phyloP scores from a whole-genome alignment of 2,329 filamentous ascomycete genomes.

The Drechslerella dactyloides region DNA sequence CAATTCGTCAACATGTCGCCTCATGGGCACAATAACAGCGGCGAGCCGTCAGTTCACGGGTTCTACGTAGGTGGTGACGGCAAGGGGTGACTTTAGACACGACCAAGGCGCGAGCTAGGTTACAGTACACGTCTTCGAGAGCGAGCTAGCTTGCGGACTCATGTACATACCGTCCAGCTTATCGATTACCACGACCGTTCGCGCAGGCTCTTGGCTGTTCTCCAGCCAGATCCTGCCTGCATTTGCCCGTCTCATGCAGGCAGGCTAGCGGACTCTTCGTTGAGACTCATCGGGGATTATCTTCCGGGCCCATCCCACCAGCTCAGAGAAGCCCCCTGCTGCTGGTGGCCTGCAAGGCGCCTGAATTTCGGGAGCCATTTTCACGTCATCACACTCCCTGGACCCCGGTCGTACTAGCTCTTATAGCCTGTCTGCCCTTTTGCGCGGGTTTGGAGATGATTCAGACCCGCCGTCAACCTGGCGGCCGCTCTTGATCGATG shows the following conservation, averaged over 20 bases:
- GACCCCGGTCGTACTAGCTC: neutral
- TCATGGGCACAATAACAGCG: no score
- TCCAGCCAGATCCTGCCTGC: neutral
- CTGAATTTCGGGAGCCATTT: slow-evolving; percentile 6
- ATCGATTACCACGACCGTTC: slow-evolving; percentile 4
- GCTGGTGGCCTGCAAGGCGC: slow-evolving; percentile 1
- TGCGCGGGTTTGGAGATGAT: neutral
- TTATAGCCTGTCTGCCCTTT: neutral
- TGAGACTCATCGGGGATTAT: slow-evolving; percentile 10
- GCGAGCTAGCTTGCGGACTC: neutral
- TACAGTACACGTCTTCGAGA: no score
- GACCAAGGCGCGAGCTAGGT: neutral
- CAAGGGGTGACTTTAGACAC: no score
- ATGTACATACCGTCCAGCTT: neutral
- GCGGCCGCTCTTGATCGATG: no score
- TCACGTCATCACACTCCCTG: slow-evolving; percentile 9
- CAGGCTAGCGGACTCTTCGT: neutral
- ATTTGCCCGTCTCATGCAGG: neutral
- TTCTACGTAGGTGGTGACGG: no score
- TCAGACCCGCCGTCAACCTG: neutral
- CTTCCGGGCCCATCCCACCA: slow-evolving; percentile 1
- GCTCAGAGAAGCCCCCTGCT: slow-evolving; percentile 2
- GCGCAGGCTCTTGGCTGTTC: neutral
- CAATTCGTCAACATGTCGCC: no score
- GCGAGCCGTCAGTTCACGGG: no score